Evolutionary conservation across 805 yeast genomes (phyloP), one percentile per base, ranked within the genome.

Genomic region (Spencermartinsiella europaea): DNA sequence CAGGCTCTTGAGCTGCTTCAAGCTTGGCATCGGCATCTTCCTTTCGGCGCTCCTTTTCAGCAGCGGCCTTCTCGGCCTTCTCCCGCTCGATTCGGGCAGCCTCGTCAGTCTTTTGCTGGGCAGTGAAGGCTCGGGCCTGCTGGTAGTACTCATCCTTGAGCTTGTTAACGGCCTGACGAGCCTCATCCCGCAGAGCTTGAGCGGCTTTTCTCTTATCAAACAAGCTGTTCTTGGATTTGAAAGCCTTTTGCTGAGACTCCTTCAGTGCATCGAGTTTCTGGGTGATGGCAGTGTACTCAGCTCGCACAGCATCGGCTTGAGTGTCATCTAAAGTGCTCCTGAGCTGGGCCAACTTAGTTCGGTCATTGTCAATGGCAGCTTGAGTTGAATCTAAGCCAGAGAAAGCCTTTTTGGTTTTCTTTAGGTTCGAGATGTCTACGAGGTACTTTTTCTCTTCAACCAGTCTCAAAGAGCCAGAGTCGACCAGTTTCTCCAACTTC

Each of bases 371-470:
- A 62, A 91, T 81, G 38, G 83, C 77, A 57, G 78, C 78, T 72
- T 88, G 96, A 58, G 78, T 77, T 59, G 79, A 77, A 62, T 81
- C 89, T 57, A 90, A 73, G 40, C 77, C 73, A 42, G 79, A 79
- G 63, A 87, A 85, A 65, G 83, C 90, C 66, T 83, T 84, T 62
- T 82, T 80, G 63, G 85, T 70, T 70, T 86, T 88, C 69, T 91
- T 81, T 66, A 93, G 77, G 39, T 81, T 67, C 44, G 88, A 76
- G 75, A 88, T 85, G 70, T 91, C 98, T 70, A 85, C 85, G 56
- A 93, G 80, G 54, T 75, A 69, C 62, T 81, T 76, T 72, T 87
- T 83, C 76, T 93, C 99, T 53, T 91, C 96, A 45, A 89, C 97
- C 61, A 93, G 79, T 58, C 86, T 79, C 64, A 93, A 74, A 39